These are phyloP conservation scores for Aspergillus fructus DNA, from an alignment of 2,329 filamentous ascomycete genomes.

Conservation along the genomic window DNA sequence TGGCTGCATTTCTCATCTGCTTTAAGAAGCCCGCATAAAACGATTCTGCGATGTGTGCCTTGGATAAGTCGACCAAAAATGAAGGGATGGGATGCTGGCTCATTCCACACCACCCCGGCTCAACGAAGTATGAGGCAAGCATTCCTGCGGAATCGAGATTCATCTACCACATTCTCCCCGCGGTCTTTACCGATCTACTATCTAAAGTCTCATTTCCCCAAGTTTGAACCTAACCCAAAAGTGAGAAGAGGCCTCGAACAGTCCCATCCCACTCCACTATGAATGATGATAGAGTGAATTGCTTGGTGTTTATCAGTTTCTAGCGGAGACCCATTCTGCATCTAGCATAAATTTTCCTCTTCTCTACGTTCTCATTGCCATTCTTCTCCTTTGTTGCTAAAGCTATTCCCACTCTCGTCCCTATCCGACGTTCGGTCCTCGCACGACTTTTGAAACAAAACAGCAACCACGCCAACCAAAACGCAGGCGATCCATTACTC, in stretches of 20 bases:
- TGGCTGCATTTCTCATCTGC: neutral
- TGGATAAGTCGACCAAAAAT: neutral
- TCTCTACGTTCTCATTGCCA: neutral
- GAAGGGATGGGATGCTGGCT: neutral
- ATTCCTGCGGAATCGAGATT: neutral
- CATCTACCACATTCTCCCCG: neutral
- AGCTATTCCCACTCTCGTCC: neutral
- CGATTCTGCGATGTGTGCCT: neutral
- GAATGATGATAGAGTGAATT: neutral
- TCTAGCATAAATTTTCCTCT: neutral
- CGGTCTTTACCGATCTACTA: neutral
- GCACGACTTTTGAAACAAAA: neutral
- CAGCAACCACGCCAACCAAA: neutral
- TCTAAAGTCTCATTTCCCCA: neutral
- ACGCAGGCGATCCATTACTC: neutral
- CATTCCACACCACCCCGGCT: neutral
- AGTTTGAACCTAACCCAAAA: neutral
- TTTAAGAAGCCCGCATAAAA: neutral
- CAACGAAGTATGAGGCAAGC: neutral
- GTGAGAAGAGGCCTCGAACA: neutral
- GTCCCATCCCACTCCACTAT: neutral
- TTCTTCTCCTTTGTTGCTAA: neutral
- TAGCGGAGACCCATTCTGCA: neutral
- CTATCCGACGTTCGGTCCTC: neutral
- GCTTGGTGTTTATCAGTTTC: neutral